phyloP scores from a whole-genome alignment of 2,329 filamentous ascomycete species.

The Neonectria magnoliae region DNA sequence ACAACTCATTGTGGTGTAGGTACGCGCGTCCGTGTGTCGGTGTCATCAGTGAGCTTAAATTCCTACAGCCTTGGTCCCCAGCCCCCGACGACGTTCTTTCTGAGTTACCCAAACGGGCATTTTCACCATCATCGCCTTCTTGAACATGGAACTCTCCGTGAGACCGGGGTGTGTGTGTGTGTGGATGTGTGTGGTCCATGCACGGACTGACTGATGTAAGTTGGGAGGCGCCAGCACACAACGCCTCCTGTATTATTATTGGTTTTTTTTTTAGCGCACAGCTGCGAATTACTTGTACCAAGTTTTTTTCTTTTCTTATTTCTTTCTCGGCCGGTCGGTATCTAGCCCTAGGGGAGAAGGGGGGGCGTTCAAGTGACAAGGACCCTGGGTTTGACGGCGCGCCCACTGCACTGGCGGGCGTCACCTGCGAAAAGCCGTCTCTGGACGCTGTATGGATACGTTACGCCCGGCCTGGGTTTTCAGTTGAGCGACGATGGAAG shows the following conservation, averaged over 20 bases:
- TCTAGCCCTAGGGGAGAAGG: not conserved
- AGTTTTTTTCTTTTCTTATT: not conserved
- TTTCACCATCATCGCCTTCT: not conserved
- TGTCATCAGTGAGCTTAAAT: not conserved
- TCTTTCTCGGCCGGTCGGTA: not conserved
- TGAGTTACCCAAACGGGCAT: not conserved
- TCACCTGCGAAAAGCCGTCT: not conserved
- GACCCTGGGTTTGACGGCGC: slow-evolving; percentile 10
- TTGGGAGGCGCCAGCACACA: not conserved
- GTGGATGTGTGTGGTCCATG: not conserved
- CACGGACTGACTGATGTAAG: not conserved
- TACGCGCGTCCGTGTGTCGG: not conserved
- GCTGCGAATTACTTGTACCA: not conserved
- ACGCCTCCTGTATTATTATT: not conserved
- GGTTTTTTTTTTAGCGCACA: not conserved
- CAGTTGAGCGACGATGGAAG: slow-evolving; percentile 7
- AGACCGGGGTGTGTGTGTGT: not conserved
- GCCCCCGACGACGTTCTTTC: not conserved
- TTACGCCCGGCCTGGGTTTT: slow-evolving; percentile 14
- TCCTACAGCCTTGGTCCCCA: not conserved
- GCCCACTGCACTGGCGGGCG: not conserved
- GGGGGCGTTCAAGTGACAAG: not conserved
- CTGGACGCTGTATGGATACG: not conserved
- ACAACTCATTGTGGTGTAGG: not conserved
- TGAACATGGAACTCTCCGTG: slow-evolving; percentile 6